These are phyloP conservation scores for apple (Malus domestica) DNA, from an alignment of 306 rosid species.

Conservation along the genomic window DNA sequence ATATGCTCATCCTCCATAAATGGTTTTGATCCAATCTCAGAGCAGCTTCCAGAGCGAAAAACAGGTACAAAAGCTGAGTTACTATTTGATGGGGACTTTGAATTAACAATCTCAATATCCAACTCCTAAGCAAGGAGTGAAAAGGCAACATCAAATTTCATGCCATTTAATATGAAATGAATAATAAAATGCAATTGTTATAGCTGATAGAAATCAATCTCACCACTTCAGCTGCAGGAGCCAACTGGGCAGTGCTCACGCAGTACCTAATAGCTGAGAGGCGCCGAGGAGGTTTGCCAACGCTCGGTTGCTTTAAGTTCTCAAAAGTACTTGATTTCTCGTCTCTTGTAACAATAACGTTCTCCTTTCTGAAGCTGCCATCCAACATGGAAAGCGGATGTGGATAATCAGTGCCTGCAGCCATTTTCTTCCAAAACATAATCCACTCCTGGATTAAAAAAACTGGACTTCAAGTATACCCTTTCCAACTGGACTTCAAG, in stretches of 20 bases:
- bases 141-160: not conserved
- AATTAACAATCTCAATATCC: slow-evolving; percentile 15
- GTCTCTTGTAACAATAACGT: slow-evolving; percentile 18
- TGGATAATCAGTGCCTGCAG: slow-evolving; percentile 31
- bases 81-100: slow-evolving; percentile 20
- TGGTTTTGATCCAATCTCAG: slow-evolving; percentile 32
- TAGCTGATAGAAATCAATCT: not conserved
- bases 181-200: not conserved
- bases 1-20: slow-evolving; percentile 37
- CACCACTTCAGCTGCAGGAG: slow-evolving; percentile 24
- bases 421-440: slow-evolving; percentile 30
- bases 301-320: slow-evolving; percentile 13
- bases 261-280: slow-evolving; percentile 19
- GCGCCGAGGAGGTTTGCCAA: slow-evolving; percentile 31
- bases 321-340: slow-evolving; percentile 20
- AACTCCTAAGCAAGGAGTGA: slow-evolving; percentile 16
- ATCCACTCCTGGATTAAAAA: slow-evolving; percentile 1
- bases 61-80: slow-evolving; percentile 17
- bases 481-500: not conserved
- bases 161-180: not conserved
- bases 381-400: slow-evolving; percentile 25
- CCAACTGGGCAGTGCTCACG: slow-evolving; percentile 29
- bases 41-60: slow-evolving; percentile 37
- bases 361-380: slow-evolving; percentile 24
- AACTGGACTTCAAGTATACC: not conserved